Evolutionary conservation across 164 flowering plant species (phyloP).

Genomic region (Nymphaea thermarum): DNA sequence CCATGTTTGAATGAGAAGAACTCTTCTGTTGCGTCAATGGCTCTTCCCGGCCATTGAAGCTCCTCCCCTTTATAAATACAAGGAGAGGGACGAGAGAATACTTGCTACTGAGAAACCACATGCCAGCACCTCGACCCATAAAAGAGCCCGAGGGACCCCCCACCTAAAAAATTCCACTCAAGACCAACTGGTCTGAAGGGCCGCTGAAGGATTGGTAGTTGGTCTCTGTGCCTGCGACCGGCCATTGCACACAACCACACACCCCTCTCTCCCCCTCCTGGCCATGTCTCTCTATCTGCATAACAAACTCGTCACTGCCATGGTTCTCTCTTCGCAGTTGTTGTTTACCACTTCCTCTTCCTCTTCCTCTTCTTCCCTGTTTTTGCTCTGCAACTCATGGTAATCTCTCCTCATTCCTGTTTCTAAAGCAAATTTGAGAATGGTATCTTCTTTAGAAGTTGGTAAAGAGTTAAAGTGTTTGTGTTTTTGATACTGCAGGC

Average conservation of each 20-base stretch:
- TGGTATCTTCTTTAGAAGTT: neutral
- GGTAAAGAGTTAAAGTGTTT: neutral
- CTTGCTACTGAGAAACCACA: too few relatives aligned
- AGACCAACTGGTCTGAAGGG: neutral
- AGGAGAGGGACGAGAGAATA: too few relatives aligned
- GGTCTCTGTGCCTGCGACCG: neutral
- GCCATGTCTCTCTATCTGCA: neutral
- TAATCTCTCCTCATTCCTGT: neutral
- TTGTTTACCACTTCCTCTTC: neutral
- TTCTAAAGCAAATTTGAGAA: neutral
- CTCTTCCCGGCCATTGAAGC: too few relatives aligned
- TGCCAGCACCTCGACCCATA: too few relatives aligned
- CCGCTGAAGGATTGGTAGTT: neutral
- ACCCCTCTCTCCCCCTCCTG: neutral
- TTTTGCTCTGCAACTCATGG: neutral
- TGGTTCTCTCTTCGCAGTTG: neutral
- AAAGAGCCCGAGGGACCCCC: too few relatives aligned
- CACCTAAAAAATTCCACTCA: too few relatives aligned
- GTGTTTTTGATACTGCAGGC: constrained; percentile 16
- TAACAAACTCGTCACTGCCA: neutral
- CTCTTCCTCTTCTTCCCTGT: neutral
- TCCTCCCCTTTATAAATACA: too few relatives aligned
- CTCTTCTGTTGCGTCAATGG: too few relatives aligned
- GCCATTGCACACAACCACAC: neutral
- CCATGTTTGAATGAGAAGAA: too few relatives aligned